Conservation (phyloP, 805 yeast species). For the Grigorovia jiainica region DNA sequence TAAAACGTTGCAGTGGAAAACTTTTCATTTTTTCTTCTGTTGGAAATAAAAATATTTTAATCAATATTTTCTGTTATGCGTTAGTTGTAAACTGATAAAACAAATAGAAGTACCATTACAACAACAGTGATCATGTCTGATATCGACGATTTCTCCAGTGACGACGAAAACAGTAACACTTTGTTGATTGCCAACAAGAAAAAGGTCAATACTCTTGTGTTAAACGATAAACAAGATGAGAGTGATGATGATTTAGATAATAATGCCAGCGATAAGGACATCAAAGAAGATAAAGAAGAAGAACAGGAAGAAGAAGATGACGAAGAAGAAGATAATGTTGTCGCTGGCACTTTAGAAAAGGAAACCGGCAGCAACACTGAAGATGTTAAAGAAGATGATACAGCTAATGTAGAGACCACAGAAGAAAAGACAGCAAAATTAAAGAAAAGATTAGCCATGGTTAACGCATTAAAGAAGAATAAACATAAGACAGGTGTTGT, state of each 20-base stretch:
- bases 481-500: constrained; percentile 77
- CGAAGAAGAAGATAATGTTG: constrained; percentile 13
- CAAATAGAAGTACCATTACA: too few species aligned
- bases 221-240: neutral
- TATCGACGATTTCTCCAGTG: constrained; percentile 24
- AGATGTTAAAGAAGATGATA: constrained; percentile 7
- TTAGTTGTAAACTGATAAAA: too few species aligned
- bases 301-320: constrained; percentile 12
- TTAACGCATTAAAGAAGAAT: constrained; percentile 37
- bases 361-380: constrained; percentile 10
- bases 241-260: neutral
- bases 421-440: constrained; percentile 14
- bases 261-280: neutral
- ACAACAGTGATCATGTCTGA: constrained; percentile 6
- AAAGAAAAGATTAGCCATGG: constrained; percentile 44
- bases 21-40: too few species aligned
- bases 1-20: too few species aligned
- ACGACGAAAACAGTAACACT: constrained; percentile 19
- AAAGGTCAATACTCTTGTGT: constrained; percentile 12
- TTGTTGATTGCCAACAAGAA: constrained; percentile 17
- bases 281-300: neutral
- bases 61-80: too few species aligned
- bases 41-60: too few species aligned
- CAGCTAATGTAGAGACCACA: constrained; percentile 14
- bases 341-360: constrained; percentile 8